Conservation (phyloP, 2,329 filamentous ascomycete species). For the Cladophialophora bantiana region DNA sequence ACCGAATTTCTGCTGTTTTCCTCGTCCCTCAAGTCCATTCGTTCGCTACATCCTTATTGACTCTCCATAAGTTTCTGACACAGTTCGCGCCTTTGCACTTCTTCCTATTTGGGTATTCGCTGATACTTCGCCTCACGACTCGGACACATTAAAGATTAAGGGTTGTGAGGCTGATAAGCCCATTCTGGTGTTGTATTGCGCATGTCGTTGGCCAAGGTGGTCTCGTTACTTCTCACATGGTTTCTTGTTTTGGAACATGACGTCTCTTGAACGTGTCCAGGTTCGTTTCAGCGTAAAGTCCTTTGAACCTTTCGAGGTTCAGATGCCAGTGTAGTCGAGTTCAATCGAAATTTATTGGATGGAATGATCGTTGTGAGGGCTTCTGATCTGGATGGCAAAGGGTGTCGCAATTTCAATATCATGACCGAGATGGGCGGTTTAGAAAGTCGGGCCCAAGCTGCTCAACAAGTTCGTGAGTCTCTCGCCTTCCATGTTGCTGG, state of each 20-base stretch:
- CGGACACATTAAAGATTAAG: background rate
- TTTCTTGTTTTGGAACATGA: background rate
- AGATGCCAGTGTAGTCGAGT: background rate
- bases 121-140: background rate
- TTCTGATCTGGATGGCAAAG: background rate
- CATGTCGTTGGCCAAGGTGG: background rate
- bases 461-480: conserved; percentile 26
- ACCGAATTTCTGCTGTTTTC: background rate
- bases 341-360: background rate
- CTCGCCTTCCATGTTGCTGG: conserved; percentile 16
- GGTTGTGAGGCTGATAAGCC: background rate
- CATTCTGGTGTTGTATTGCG: background rate
- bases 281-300: background rate
- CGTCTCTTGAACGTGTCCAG: background rate
- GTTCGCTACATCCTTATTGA: background rate
- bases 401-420: background rate
- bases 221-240: background rate
- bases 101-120: background rate
- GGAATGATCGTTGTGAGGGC: background rate
- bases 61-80: background rate
- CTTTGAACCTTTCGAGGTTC: background rate
- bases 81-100: background rate
- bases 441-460: conserved; percentile 24
- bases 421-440: background rate
- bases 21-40: background rate